A percentile compares a stretch with the other conserved stretches of the same genome.
These are phyloP conservation scores for Moricandia arvensis DNA, from an alignment of 345 rosid species.

Conservation along the genomic window DNA sequence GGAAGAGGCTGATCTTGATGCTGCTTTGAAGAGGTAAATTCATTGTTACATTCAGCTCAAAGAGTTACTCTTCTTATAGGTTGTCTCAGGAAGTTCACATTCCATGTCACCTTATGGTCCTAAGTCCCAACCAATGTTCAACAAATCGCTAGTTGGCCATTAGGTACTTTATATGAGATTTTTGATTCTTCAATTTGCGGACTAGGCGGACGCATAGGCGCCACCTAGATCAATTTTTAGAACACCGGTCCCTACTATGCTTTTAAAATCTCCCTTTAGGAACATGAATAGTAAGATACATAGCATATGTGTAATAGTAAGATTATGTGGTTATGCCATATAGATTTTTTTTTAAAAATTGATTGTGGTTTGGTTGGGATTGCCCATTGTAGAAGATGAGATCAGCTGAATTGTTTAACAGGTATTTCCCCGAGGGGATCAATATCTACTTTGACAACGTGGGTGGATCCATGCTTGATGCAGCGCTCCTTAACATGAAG, in stretches of 20 bases:
- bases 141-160: background rate
- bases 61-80: background rate
- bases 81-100: background rate
- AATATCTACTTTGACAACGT: conserved; percentile 76
- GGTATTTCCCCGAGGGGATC: conserved; percentile 67
- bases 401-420: conserved; percentile 12
- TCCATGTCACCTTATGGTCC: background rate
- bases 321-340: background rate
- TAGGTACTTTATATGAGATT: background rate
- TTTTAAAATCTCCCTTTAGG: background rate
- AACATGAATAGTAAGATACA: background rate
- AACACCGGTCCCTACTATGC: background rate
- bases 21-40: conserved; percentile 62
- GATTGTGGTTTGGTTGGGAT: background rate
- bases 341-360: background rate
- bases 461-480: conserved; percentile 71
- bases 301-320: background rate
- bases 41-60: background rate
- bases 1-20: conserved; percentile 53
- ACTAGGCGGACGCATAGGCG: too few species aligned
- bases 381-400: background rate
- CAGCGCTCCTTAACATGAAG: conserved; percentile 66
- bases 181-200: too few species aligned
- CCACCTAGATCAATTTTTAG: background rate
- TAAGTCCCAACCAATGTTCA: background rate